These are phyloP conservation scores for Rhynchosporium graminicola DNA, from an alignment of 2,329 filamentous ascomycete genomes.

Conservation along the genomic window DNA sequence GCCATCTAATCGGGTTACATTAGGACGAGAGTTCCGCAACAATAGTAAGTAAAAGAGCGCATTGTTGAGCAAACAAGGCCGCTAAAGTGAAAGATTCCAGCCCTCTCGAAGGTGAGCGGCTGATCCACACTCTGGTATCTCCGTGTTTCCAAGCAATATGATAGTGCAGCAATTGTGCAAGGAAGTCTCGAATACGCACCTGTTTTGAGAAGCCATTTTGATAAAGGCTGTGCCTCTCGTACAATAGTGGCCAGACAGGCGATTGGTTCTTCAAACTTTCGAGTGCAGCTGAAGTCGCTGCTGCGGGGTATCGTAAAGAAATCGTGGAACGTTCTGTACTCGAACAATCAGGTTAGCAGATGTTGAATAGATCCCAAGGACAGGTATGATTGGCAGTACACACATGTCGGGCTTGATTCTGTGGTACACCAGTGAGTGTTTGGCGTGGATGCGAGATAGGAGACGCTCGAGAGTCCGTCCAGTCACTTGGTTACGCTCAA, in stretches of 20 bases:
- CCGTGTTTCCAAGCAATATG: constrained; percentile 34
- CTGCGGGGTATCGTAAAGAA: constrained; percentile 38
- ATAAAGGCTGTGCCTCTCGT: constrained; percentile 15
- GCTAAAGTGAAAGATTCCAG: constrained; percentile 21
- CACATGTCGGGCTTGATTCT: constrained; percentile 13
- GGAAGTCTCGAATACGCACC: constrained; percentile 30
- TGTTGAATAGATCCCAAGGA: background rate
- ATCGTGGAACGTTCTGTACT: constrained; percentile 29
- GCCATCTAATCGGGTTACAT: constrained; percentile 16
- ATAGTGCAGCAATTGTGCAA: constrained; percentile 31
- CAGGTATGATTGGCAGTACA: constrained; percentile 1
- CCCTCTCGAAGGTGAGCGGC: constrained; percentile 17
- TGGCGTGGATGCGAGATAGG: background rate
- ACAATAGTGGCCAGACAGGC: constrained; percentile 26
- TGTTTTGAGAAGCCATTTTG: constrained; percentile 40
- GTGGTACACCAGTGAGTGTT: constrained; percentile 1
- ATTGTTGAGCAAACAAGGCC: constrained; percentile 9
- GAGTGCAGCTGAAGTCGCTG: constrained; percentile 24
- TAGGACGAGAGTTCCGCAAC: background rate
- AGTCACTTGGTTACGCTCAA: constrained; percentile 10
- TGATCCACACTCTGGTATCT: constrained; percentile 24
- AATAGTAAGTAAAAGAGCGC: constrained; percentile 12
- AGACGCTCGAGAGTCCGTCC: constrained; percentile 6
- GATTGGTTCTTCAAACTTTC: constrained; percentile 17
- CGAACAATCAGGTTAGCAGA: constrained; percentile 1